Evolutionary conservation across 257 asterid species (phyloP), one percentile per base, ranked within the genome.

Genomic region (Paraleonurus japonicus): DNA sequence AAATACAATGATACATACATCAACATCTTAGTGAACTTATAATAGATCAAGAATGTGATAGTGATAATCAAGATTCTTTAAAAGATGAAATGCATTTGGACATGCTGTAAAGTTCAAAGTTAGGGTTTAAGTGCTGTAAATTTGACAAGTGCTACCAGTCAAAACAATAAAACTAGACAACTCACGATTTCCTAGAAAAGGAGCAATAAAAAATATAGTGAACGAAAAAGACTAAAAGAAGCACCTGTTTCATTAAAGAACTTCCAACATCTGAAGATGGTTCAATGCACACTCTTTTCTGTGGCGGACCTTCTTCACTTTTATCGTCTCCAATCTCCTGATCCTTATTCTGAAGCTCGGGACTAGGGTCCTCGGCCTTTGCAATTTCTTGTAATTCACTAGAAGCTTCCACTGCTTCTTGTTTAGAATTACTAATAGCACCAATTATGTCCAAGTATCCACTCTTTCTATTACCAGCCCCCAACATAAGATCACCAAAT

Each of bases 171-270:
- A 65, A 69, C 43, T 16, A 69, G 59, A 47, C 11, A 67, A 35
- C 45, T 17, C 10, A 48, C 27, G 17, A 61, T 47, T 39, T 39
- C 15, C 15, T 30, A 26, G 72, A 39, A 24, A 70, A 11, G 26
- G 23, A 47, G 27, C 13, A 7, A 15, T 17, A 48, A 65, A 48
- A 57, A 8, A 61, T 9, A 39, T 23, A 67, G 23, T 24, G 19
- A 59, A 76, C 69, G 50, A 24, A 73, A 62, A 7, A 50, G 60
- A 51, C 13, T 19, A 65, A 60, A 57, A 67, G 22, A 67, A 67
- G 60, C 9, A 94, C 97, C 96, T 91, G 95, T 76, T 87, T 84
- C 96, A 90, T 87, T 85, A 93, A 75, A 81, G 84, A 85, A 69
- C 70, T 71, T 70, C 95, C 85, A 72, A 79, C 73, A 54, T 75